Evolutionary conservation across 495 filamentous ascomycete genomes (phyloP), one percentile per base, ranked within the genome.

Genomic region (Penicillium longicatenatum): DNA sequence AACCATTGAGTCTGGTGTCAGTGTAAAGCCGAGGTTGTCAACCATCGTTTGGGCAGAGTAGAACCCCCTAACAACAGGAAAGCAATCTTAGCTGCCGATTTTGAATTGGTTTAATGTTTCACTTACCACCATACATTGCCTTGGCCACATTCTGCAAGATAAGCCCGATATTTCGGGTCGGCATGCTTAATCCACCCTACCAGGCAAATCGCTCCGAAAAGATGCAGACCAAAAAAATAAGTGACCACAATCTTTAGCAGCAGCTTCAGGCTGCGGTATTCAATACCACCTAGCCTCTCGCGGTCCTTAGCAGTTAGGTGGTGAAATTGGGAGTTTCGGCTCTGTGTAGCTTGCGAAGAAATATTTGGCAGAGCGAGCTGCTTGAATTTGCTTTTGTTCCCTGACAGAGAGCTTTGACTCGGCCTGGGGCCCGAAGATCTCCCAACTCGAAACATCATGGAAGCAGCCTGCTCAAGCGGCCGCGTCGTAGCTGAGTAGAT

Each of bases 1-100:
- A 50, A 86, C 80, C 89, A 95, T 92, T 41, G 88, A 91, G 70
- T 94, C 88, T 1, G 90, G 89, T 1, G 89, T 94, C 39, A 94
- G 77, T 2, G 90, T 91, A 50, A 82, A 89, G 24, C 86, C 86
- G 60, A 77, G 46, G 88, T 76, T 75, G 50, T 66, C 47, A 0
- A 68, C 12, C 12, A 14, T 35, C 10, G 10, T 35, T 35, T 35
- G 31, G 4, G 31, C 31, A 14, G 31, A 12, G 12, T 35, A 35
- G 10, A 35, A 35, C 9, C 31, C 31, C 31, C 26, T 26, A 26
- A 26, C 26, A 26, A 4, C 26, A 26, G 7, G 7, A 26, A 26
- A 26, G 7, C 26, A 26, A 4, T 5, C 4, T 26, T 26, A 26
- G 26, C 3, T 26, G 26, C 7, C 26, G 26, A 26, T 26, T 26